Base-by-base conservation (phyloP, 176 grass and related monocot genomes). In the Puya raimondii region DNA sequence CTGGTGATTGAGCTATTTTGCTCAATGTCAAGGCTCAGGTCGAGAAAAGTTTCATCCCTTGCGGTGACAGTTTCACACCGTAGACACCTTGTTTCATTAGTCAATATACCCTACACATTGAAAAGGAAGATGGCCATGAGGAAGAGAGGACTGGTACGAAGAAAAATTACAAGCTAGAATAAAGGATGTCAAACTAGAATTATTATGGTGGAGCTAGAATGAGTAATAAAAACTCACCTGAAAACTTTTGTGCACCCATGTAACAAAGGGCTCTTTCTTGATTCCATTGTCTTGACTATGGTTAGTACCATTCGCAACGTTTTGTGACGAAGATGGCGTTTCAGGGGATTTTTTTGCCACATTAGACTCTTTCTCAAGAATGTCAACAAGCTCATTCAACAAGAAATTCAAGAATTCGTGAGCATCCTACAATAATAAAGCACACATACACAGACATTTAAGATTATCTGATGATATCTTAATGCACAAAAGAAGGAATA, bases 31-130 rank as follows among this genome's bases (percentile, higher is more conserved):
- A 99, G 78, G 78, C 94, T 99, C 59, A 93, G 66, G 79, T 99
- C 94, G 68, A 99, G 90, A 90, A 99, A 99, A 42, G 94, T 99
- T 80, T 99, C 94, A 81, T 99, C 94, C 73, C 94, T 90, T 72
- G 91, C 90, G 64, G 89, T 99, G 49, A 99, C 87, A 68, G 94
- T 99, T 91, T 99, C 94, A 86, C 94, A 99, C 66, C 86, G 77
- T 69, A 99, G 72, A 80, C 94, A 99, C 77, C 75, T 93, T 47
- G 94, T 99, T 82, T 99, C 87, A 76, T 99, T 99, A 17, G 94
- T 99, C 64, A 99, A 79, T 84, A 99, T 93, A 23, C 94, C 94
- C 94, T 99, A 51, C 9, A 78, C 18, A 85, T 82, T 47, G 10
- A 64, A 73, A 67, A 63, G 21, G 49, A 74, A 70, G 25, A 79